These are phyloP conservation scores for Metschnikowia proteae DNA, from an alignment of 805 yeast species.

Conservation along the genomic window DNA sequence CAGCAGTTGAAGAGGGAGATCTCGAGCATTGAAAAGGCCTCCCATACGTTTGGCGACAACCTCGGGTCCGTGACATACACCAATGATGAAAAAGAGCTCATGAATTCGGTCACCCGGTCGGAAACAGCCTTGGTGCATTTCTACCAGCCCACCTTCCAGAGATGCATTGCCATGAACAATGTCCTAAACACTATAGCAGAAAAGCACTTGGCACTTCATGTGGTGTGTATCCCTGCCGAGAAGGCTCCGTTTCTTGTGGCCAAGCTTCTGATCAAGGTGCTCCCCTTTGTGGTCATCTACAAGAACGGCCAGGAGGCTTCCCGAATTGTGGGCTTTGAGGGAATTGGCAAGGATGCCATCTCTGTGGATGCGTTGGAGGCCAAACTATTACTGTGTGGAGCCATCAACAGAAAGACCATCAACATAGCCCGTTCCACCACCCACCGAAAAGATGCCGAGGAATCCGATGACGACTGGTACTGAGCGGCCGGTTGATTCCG, in stretches of 20 bases:
- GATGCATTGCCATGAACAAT: conserved; percentile 58
- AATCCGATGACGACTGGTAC: conserved; percentile 24
- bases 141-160: conserved; percentile 54
- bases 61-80: conserved; percentile 29
- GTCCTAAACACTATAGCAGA: conserved; percentile 45
- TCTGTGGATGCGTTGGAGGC: conserved; percentile 47
- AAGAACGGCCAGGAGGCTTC: conserved; percentile 55
- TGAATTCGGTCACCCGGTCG: conserved; percentile 45
- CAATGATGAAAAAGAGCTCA: conserved; percentile 52
- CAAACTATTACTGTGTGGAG: conserved; percentile 19
- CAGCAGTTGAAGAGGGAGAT: conserved; percentile 49
- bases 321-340: conserved; percentile 67
- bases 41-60: conserved; percentile 31
- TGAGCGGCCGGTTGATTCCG: background rate
- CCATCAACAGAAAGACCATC: conserved; percentile 32
- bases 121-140: conserved; percentile 51
- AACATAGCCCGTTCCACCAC: conserved; percentile 20
- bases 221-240: conserved; percentile 55
- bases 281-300: conserved; percentile 69
- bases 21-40: conserved; percentile 28
- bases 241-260: conserved; percentile 70
- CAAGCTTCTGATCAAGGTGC: conserved; percentile 57
- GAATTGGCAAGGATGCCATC: conserved; percentile 48
- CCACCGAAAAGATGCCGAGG: conserved; percentile 25
- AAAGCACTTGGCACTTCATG: conserved; percentile 53